Percentiles rank a stretch among this genome's conserved stretches.
phyloP scores from a whole-genome alignment of 805 yeast genomes.

The Metschnikowia lochheadii region DNA sequence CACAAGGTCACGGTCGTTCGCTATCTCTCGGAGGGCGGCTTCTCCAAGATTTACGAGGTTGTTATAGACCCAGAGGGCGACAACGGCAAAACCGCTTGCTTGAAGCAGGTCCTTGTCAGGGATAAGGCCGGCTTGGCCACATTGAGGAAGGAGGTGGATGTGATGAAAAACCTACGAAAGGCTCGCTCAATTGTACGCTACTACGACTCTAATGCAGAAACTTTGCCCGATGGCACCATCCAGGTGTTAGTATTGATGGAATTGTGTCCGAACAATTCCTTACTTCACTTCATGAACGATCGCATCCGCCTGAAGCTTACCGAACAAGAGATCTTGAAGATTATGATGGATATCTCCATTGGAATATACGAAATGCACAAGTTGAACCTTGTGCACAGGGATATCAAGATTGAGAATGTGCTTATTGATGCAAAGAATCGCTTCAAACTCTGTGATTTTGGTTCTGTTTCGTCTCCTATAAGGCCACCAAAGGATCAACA shows the following conservation, averaged over 20 bases:
- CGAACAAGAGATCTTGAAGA: constrained; percentile 73
- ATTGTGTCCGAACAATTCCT: constrained; percentile 79
- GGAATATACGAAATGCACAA: constrained; percentile 87
- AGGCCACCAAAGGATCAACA: constrained; percentile 72
- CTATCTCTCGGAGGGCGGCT: constrained; percentile 57
- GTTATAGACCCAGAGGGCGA: constrained; percentile 50
- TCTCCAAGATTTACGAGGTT: constrained; percentile 75
- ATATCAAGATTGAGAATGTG: constrained; percentile 92
- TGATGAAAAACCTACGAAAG: constrained; percentile 60
- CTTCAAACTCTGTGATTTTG: constrained; percentile 90
- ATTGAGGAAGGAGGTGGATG: constrained; percentile 72
- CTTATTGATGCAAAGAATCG: constrained; percentile 64
- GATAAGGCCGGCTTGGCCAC: constrained; percentile 64
- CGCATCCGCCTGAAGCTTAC: constrained; percentile 72
- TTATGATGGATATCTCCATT: constrained; percentile 74
- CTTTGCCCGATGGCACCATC: constrained; percentile 50
- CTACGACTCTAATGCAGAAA: constrained; percentile 73
- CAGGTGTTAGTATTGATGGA: constrained; percentile 94
- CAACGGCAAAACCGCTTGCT: constrained; percentile 44
- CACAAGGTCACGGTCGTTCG: constrained; percentile 34
- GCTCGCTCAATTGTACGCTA: constrained; percentile 62
- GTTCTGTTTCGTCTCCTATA: constrained; percentile 69
- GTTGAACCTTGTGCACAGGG: constrained; percentile 78
- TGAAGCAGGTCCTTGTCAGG: constrained; percentile 71
- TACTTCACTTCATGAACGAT: constrained; percentile 88